These are phyloP conservation scores for Globisporangium spinosum DNA, from an alignment of 352 stramenopile species.

Conservation along the genomic window DNA sequence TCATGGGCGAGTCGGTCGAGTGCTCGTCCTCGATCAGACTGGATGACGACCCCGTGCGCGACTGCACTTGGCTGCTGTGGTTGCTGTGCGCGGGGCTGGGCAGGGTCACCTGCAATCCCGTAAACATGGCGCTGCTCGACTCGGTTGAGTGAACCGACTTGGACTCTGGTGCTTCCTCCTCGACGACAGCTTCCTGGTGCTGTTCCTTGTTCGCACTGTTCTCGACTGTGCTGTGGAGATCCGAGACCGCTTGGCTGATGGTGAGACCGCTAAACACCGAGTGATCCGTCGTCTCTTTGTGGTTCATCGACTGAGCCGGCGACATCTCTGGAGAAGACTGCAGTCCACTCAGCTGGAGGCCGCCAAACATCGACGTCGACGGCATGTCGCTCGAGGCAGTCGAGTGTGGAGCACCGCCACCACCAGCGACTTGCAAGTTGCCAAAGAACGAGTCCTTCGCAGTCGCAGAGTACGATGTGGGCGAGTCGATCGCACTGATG, in stretches of 20 bases:
- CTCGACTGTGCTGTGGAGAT: not conserved
- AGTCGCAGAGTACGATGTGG: conserved; percentile 25
- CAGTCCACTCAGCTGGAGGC: conserved; percentile 38
- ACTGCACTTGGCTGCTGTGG: conserved; percentile 13
- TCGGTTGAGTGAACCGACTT: conserved; percentile 11
- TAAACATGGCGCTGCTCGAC: conserved; percentile 12
- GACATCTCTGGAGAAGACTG: conserved; percentile 2
- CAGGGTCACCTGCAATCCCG: conserved; percentile 13
- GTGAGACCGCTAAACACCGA: conserved; percentile 19
- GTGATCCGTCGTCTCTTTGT: not conserved
- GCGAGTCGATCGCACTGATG: conserved; percentile 24
- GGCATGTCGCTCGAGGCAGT: not conserved
- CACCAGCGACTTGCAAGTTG: conserved; percentile 15
- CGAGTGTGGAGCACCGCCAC: not conserved
- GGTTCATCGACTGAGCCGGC: conserved; percentile 6
- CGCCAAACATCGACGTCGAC: conserved; percentile 33
- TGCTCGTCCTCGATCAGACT: conserved; percentile 20
- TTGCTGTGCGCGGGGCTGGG: not conserved
- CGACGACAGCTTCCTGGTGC: not conserved
- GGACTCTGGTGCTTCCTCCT: not conserved
- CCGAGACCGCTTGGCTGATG: conserved; percentile 3
- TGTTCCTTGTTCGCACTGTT: not conserved
- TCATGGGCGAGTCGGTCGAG: conserved; percentile 36
- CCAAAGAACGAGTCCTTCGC: conserved; percentile 46
- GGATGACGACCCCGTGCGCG: conserved; percentile 17